Base-by-base conservation (phyloP, 495 filamentous ascomycete species). In the Oidiodendron maius region DNA sequence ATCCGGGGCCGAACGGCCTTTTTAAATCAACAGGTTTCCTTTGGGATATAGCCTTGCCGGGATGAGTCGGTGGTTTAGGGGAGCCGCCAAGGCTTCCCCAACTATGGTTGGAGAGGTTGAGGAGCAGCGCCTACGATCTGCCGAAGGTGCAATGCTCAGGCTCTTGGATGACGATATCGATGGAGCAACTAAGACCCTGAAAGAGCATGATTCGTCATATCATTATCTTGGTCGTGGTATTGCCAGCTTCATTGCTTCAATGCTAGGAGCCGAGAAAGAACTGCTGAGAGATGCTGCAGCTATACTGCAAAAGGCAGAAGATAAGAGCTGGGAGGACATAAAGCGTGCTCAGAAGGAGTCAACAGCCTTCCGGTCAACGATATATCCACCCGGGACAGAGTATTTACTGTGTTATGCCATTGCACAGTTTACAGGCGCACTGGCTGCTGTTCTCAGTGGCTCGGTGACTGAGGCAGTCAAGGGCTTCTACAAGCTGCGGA, bases 101-200 rank as follows among this genome's bases (percentile, higher is more conserved):
- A 8, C 43, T 21, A 56, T 56, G 53, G 23, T 39, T 5, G 57
- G 50, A 12, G 53, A 43, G 20, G 50, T 52, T 17, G 58, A 61
- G 36, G 48, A 57, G 25, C 16, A 40, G 21, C 49, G 57, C 46
- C 39, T 79, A 13, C 59, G 67, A n/a, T 62, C 75, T 45, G 73
- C 74, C 18, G 69, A 78, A 59, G 50, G 48, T 15, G 66, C 70
- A 11, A 62, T 67, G 8, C 61, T 62, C 1, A 64, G 84, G 25
- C 91, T 98, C 58, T 89, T 98, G 72, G 87, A 93, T 61, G 93
- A 98, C 66, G 91, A 96, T 66, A 84, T 97, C 47, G 87, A 88
- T 35, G 82, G 78, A 24, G 93, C 93, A 2, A 91, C 96, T 64
- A 74, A 69, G 50, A 78, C 76, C 28, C 72, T 97, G 15, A 76